Base-by-base conservation (phyloP, 768 basidiomycete genomes). In the Macrolepiota albuminosa region DNA sequence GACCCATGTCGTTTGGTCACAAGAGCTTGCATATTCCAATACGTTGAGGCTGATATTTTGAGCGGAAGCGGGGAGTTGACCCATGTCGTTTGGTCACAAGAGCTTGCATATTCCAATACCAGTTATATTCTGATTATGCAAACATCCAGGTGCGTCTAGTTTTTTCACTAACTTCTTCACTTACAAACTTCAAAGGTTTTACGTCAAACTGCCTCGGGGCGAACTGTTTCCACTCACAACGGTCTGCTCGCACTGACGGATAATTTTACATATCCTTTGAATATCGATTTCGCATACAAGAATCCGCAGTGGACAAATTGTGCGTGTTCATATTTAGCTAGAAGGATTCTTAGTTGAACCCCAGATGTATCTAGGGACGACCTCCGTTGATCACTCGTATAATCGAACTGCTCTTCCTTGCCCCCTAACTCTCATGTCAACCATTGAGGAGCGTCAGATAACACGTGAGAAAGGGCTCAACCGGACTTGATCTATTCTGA, bases 341-440 rank as follows among this genome's bases (percentile, higher is more conserved):
- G 29, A 42, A 11, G 10, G 7, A 58, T 24, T 0, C 0, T 26
- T 31, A 43, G n/a, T 31, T 54, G 29, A 45, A 58, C 7, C n/a
- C 52, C 31, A 26, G 42, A 43, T 16, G 34, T n/a, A 10, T 58
- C 5, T 53, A 89, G 86, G 81, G 66, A 75, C 76, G 53, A 72
- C 78, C 10, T 65, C 68, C 3, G 79, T 92, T 59, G 87, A 91
- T 64, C 89, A 90, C 66, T 86, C 85, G 0, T 92, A 89, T 66
- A 70, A 83, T 53, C 83, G 89, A 26, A 72, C 75, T 26, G 70
- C 85, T 42, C 66, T 80, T 14, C 88, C 88, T 1, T 76, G 78
- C 43, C 85, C 88, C 2, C 81, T 87, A 61, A 78, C 84, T 55
- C 66, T 83, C 6, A 79, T 78, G 10, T 86, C 84, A 9, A 80